Evolutionary conservation across 2,329 filamentous ascomycete species (phyloP).

Genomic region (Tolypocladium endophyticum): DNA sequence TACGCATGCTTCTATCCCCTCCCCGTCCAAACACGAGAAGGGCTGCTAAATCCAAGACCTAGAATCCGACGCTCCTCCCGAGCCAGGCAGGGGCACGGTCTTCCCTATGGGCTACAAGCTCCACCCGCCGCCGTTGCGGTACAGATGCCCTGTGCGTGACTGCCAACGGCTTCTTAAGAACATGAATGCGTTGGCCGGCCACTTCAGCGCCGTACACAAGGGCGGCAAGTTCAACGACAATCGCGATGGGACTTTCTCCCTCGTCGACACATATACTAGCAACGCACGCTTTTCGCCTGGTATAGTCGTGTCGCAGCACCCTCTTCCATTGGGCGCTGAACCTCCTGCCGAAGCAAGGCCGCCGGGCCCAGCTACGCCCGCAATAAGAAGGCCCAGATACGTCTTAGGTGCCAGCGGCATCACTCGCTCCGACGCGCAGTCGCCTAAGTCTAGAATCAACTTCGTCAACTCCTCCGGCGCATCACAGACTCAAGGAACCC

Average conservation of each 20-base stretch:
- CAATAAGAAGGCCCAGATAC: not conserved
- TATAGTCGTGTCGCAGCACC: constrained; percentile 17
- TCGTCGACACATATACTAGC: constrained; percentile 14
- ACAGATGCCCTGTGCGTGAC: constrained; percentile 25
- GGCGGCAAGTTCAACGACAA: constrained; percentile 27
- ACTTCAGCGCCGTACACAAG: constrained; percentile 15
- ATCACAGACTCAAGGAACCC: not conserved
- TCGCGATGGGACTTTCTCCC: constrained; percentile 26
- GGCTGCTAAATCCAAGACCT: not conserved
- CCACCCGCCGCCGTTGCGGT: constrained; percentile 14
- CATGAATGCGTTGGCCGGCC: constrained; percentile 12
- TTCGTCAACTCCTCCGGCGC: not conserved
- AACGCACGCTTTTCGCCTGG: constrained; percentile 14
- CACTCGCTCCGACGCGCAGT: not conserved
- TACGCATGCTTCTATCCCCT: not conserved
- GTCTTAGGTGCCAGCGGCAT: not conserved
- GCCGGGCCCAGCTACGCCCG: not conserved
- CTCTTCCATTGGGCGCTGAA: constrained; percentile 8
- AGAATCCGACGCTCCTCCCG: constrained; percentile 2
- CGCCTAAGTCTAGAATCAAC: not conserved
- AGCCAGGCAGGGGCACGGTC: constrained; percentile 15
- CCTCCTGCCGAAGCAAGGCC: constrained; percentile 4
- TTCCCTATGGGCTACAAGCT: constrained; percentile 21
- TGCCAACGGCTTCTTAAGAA: constrained; percentile 19
- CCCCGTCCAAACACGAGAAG: not conserved